Evolutionary conservation across 495 filamentous ascomycete genomes (phyloP).

Genomic region (Rostrohypoxylon terebratum): DNA sequence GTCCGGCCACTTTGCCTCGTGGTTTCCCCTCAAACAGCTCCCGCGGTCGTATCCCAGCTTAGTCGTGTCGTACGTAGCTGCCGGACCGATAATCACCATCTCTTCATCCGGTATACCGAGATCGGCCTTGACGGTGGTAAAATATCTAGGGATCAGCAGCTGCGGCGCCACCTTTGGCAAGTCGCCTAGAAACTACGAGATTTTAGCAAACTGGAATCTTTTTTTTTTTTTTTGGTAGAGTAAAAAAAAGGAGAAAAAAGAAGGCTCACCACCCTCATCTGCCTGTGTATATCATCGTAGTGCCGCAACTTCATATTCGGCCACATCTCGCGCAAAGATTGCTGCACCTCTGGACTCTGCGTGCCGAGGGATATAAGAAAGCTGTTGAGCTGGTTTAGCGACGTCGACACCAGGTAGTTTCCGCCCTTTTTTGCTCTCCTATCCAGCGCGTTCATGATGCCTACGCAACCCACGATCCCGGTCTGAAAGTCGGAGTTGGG

Average conservation of each 20-base stretch:
- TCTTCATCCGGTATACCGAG: conserved; percentile 46
- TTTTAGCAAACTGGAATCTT: conserved; percentile 4
- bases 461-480: conserved; percentile 67
- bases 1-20: conserved; percentile 44
- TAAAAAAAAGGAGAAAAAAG: not conserved
- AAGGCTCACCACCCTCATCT: conserved; percentile 47
- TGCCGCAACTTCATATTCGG: conserved; percentile 44
- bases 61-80: conserved; percentile 45
- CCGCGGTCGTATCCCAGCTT: conserved; percentile 43
- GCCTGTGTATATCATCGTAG: conserved; percentile 48
- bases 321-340: conserved; percentile 42
- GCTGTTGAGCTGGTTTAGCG: conserved; percentile 70
- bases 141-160: conserved; percentile 42
- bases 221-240: too few relatives aligned
- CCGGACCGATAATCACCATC: conserved; percentile 47
- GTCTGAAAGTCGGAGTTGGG: conserved; percentile 73
- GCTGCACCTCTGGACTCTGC: conserved; percentile 52
- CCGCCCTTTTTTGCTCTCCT: conserved; percentile 63
- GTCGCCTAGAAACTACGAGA: conserved; percentile 25
- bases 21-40: conserved; percentile 48
- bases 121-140: conserved; percentile 39
- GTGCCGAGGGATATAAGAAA: conserved; percentile 67
- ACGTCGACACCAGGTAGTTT: conserved; percentile 66
- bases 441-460: conserved; percentile 65
- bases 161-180: conserved; percentile 38